Evolutionary conservation across 129 eudicot genomes (phyloP).

Genomic region (Saussurea involucrata): DNA sequence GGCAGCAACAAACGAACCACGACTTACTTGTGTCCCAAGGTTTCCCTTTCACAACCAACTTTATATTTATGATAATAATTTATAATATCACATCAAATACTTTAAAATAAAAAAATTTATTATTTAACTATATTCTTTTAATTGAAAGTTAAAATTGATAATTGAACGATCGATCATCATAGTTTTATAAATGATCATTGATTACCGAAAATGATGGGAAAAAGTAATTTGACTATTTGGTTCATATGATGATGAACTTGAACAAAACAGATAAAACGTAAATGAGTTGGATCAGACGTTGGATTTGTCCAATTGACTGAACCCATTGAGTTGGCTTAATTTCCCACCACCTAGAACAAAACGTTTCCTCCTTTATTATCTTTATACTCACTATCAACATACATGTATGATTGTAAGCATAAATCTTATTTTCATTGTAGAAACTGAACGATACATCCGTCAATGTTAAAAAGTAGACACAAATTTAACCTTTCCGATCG

Average conservation of each 20-base stretch:
- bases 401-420: too few species aligned
- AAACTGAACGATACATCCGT: background rate
- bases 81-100: background rate
- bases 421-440: too few species aligned
- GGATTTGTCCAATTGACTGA: background rate
- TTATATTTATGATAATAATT: background rate
- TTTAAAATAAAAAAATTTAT: too few species aligned
- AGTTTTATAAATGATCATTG: background rate
- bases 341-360: background rate
- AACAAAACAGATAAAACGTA: background rate
- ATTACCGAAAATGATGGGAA: background rate
- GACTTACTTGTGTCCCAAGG: slow-evolving; percentile 11
- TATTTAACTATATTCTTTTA: too few species aligned
- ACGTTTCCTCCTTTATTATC: background rate
- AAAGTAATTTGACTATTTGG: background rate
- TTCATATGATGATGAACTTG: background rate
- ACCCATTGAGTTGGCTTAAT: background rate
- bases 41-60: background rate
- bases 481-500: background rate
- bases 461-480: background rate
- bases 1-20: slow-evolving; percentile 15
- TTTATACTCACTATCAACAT: background rate
- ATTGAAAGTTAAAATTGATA: background rate
- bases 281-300: background rate
- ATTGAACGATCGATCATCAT: background rate